Conservation (phyloP, 1,284 basidiomycete genomes). For the Neolentinus lepideus region DNA sequence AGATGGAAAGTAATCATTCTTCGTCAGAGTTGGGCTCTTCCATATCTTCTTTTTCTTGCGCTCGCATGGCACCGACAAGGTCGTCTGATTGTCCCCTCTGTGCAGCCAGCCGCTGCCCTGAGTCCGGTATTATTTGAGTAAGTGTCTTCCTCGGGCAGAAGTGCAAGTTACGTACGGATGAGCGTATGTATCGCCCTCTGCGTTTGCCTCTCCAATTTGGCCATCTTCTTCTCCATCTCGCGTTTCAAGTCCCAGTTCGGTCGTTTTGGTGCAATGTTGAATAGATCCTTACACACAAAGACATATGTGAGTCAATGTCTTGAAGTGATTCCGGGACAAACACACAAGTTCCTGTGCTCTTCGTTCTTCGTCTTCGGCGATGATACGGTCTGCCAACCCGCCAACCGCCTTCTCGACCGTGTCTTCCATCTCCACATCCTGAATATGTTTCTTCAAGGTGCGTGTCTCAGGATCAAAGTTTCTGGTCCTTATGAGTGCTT, state of each 20-base stretch:
- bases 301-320: not conserved
- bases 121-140: not conserved
- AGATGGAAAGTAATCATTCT: slow-evolving; percentile 19
- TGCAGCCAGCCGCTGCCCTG: slow-evolving; percentile 70
- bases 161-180: slow-evolving; percentile 60
- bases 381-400: slow-evolving; percentile 79
- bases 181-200: slow-evolving; percentile 90
- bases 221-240: slow-evolving; percentile 86
- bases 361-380: slow-evolving; percentile 79
- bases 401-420: slow-evolving; percentile 86
- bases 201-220: slow-evolving; percentile 84
- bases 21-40: slow-evolving; percentile 48
- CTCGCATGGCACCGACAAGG: slow-evolving; percentile 71
- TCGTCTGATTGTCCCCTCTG: slow-evolving; percentile 75
- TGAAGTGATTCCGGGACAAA: slow-evolving; percentile 8
- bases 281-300: slow-evolving; percentile 67
- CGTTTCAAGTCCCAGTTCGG: slow-evolving; percentile 97
- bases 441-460: slow-evolving; percentile 60
- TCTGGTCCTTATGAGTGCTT: slow-evolving; percentile 62
- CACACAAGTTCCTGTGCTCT: slow-evolving; percentile 83
- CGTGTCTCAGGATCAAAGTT: slow-evolving; percentile 86
- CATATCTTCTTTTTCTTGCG: slow-evolving; percentile 44
- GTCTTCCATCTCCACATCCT: slow-evolving; percentile 60
- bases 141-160: not conserved
- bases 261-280: slow-evolving; percentile 95